Evolutionary conservation across 2,329 filamentous ascomycete genomes (phyloP), one percentile per base, ranked within the genome.

Genomic region (Lasiodiplodia theobromae): DNA sequence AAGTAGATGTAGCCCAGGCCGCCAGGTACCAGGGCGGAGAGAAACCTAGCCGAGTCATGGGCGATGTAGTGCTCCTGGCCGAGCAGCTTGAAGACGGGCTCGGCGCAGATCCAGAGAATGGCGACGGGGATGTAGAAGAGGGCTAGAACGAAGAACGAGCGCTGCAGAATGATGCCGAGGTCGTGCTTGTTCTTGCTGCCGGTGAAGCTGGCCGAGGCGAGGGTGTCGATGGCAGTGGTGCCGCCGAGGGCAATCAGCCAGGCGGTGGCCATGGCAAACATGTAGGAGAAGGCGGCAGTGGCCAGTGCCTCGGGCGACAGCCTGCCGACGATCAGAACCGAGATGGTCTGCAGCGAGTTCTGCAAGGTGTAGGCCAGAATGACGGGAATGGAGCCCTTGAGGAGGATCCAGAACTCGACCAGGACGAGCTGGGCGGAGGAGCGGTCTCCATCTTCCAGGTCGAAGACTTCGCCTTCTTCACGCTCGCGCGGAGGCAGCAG

Each of bases 181-280:
- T 93, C 91, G 66, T 92, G 88, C 70, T 91, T 93, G 77, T 95
- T 90, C 71, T 89, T 87, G 71, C 92, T 92, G 0, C 91, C 91
- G 0, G 93, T 97, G 77, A 93, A 97, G 54, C 90, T 91, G 57
- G 90, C 92, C 0, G 92, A 94, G 2, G 92, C 93, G 28, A 97
- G 83, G 0, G 93, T 97, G 77, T 97, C 93, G 53, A 97, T 86
- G 0, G 93, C 93, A 1, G 92, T 97, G 0, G 92, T 94, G 8
- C 93, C 93, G 34, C 93, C 93, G 4, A 97, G 86, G 0, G 90
- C 93, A 69, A 97, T 92, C 47, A 97, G 86, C 93, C 93, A 96
- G 0, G 90, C 93, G 0, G 92, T 93, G 25, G 91, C 89, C 91
- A 95, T 94, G 67, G 93, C 93, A 73, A 97, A 97, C 93, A 97